Evolutionary conservation across 306 rosid species (phyloP).

Genomic region (Inga leiocalycina): DNA sequence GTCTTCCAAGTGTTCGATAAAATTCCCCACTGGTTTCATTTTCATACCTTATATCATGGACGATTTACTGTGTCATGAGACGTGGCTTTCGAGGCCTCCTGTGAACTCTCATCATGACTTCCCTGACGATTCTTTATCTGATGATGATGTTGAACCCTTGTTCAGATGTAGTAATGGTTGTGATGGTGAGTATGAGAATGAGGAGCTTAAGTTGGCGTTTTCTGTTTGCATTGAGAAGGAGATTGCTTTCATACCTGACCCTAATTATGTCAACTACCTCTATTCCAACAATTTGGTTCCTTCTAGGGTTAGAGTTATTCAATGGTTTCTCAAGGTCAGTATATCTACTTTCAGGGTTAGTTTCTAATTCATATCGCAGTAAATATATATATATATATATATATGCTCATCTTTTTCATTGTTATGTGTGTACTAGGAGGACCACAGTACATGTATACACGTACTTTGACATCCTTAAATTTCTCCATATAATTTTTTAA

Average conservation of each 20-base stretch:
- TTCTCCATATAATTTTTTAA: background rate
- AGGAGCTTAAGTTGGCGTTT: constrained; percentile 40
- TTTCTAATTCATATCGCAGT: no score
- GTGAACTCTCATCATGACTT: background rate
- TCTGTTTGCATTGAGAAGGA: constrained; percentile 47
- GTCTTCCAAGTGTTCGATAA: constrained; percentile 10
- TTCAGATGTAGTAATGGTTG: background rate
- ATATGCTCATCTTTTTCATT: background rate
- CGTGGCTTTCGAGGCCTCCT: constrained; percentile 46
- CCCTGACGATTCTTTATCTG: background rate
- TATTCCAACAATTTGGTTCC: constrained; percentile 30
- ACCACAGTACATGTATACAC: background rate
- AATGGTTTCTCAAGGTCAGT: constrained; percentile 60
- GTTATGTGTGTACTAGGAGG: background rate
- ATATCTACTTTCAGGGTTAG: background rate
- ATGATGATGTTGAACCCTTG: background rate
- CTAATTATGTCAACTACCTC: constrained; percentile 35
- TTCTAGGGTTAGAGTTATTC: constrained; percentile 48
- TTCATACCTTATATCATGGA: background rate
- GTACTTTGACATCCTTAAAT: background rate
- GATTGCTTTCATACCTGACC: constrained; percentile 37
- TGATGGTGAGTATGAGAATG: background rate
- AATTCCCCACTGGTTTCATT: background rate
- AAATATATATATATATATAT: no score
- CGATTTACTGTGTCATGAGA: constrained; percentile 56